Conservation (phyloP, 176 grass and related monocot species). For the Aegilops speltoides region DNA sequence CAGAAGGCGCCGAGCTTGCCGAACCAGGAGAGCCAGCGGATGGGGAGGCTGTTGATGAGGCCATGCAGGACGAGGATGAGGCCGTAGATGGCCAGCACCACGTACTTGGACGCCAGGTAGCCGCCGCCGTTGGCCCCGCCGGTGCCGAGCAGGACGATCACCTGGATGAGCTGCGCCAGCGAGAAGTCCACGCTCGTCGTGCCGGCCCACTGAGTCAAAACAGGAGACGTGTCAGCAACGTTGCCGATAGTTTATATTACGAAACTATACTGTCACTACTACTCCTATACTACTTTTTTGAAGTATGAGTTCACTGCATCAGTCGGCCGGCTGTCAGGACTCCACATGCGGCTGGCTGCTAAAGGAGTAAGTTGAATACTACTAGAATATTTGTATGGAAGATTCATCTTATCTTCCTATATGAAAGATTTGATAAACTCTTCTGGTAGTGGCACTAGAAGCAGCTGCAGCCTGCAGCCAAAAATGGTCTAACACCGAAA, state of each 20-base stretch:
- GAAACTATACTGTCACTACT: no score
- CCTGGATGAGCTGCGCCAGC: constrained; percentile 55
- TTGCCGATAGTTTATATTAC: neutral
- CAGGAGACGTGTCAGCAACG: neutral
- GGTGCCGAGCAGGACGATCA: constrained; percentile 54
- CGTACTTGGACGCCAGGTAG: constrained; percentile 53
- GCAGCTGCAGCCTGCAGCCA: no score
- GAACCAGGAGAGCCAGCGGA: constrained; percentile 45
- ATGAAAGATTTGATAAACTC: no score
- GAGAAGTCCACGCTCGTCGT: constrained; percentile 56
- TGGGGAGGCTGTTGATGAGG: constrained; percentile 52
- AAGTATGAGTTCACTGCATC: neutral
- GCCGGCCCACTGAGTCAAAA: constrained; percentile 33
- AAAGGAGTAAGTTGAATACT: no score
- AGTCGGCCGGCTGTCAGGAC: neutral
- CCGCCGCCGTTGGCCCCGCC: constrained; percentile 52
- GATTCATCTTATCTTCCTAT: no score
- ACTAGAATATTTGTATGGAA: no score
- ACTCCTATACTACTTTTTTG: neutral
- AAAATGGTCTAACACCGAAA: neutral
- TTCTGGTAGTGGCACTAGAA: no score
- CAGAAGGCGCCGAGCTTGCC: constrained; percentile 13
- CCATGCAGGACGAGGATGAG: constrained; percentile 39
- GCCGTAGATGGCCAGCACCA: constrained; percentile 43
- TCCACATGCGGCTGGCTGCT: neutral